Evolutionary conservation across 1,284 basidiomycete genomes (phyloP), one percentile per base, ranked within the genome.

Genomic region (Sporisorium iseilematis-ciliati): DNA sequence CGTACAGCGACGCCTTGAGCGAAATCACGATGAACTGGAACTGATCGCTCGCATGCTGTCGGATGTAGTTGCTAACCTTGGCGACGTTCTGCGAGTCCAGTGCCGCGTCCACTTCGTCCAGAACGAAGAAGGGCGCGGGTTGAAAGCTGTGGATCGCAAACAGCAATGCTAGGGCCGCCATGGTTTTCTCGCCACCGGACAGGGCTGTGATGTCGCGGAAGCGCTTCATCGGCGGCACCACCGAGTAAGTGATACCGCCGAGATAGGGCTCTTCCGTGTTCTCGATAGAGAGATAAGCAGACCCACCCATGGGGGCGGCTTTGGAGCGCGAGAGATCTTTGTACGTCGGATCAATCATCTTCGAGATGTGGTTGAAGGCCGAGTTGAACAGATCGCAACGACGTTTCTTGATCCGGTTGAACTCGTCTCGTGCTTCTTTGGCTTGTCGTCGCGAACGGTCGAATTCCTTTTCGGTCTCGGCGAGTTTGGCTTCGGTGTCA

Each of bases 171-270:
- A 99, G 88, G 7, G 97, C 96, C 4, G 97, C 97, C 72, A 99
- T 96, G 0, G 96, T 98, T 88, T 98, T 98, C 86, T 99, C 97
- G 25, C 97, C 97, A 57, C 96, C 97, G 0, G 95, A 98, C 6
- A 99, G 88, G 85, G 98, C 95, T 69, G 98, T 95, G 93, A 99
- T 99, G 85, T 99, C 97, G 75, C 95, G 90, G 89, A 99, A 99
- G 7, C 95, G 92, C 86, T 99, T 99, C 91, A 98, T 96, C 0
- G 96, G 96, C 16, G 83, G 83, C 93, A 99, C 99, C 0, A 95
- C 95, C 84, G 97, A 95, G 85, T 98, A 99, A 86, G 96, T 97
- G 87, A 99, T 93, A 63, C 96, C 97, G 29, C 91, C 92, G 25
- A 90, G 89, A 81, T 99, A 99, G 0, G 97, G 97, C 88, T 99